These are phyloP conservation scores for Styphnolobium japonicum DNA, from an alignment of 306 rosid species.

Conservation along the genomic window DNA sequence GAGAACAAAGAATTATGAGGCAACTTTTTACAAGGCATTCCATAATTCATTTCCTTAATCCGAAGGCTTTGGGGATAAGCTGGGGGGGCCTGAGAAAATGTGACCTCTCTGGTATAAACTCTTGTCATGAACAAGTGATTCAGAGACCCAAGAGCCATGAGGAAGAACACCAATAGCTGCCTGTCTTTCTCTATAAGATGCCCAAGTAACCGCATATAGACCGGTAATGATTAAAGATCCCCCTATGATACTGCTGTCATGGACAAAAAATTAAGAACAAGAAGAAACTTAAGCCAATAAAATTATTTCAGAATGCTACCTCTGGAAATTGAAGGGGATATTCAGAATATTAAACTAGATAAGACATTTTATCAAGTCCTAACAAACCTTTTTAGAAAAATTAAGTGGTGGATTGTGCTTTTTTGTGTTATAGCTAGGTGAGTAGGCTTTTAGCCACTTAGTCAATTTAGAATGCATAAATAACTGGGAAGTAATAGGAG, in stretches of 20 bases:
- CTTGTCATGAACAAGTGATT: constrained; percentile 54
- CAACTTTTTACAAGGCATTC: constrained; percentile 26
- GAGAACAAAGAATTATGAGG: constrained; percentile 15
- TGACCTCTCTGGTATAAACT: constrained; percentile 50
- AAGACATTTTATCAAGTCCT: not conserved
- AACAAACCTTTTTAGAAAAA: not conserved
- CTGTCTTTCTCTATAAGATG: constrained; percentile 69
- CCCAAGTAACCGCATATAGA: constrained; percentile 90
- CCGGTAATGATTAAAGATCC: constrained; percentile 79
- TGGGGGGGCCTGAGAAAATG: constrained; percentile 44
- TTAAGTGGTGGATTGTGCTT: not conserved
- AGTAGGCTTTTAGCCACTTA: not conserved
- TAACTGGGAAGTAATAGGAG: constrained; percentile 20
- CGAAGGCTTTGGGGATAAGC: constrained; percentile 51
- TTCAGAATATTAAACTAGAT: not conserved
- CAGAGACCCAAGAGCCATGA: constrained; percentile 48
- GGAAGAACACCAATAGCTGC: constrained; percentile 47
- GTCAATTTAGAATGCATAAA: not conserved
- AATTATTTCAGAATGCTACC: not conserved
- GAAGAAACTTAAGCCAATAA: constrained; percentile 22
- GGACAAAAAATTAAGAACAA: constrained; percentile 19
- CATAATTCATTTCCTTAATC: constrained; percentile 46
- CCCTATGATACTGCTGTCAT: constrained; percentile 68
- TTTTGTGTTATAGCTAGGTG: not conserved
- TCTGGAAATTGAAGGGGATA: not conserved